These are phyloP conservation scores for Paramecium primaurelia DNA, from an alignment of 73 alveolate genomes.

Conservation along the genomic window DNA sequence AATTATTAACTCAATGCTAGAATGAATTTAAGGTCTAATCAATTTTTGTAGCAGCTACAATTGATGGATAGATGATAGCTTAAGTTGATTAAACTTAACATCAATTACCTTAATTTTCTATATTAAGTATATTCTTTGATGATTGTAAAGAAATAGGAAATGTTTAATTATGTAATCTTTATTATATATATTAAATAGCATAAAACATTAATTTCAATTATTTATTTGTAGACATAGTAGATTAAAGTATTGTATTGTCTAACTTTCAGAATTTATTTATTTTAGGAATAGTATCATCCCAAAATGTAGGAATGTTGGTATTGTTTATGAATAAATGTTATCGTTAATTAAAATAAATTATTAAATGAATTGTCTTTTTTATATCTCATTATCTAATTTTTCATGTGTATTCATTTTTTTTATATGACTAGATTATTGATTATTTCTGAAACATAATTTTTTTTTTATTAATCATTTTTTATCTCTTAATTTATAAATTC, in stretches of 20 bases:
- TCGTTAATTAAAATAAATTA: background rate
- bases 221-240: background rate
- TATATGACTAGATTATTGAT: too few species aligned
- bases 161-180: background rate
- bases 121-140: background rate
- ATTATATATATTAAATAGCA: background rate
- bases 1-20: background rate
- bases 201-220: background rate
- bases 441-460: background rate
- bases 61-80: constrained; percentile 21
- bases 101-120: constrained; percentile 10
- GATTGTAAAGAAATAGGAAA: background rate
- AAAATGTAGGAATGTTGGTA: background rate
- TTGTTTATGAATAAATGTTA: background rate
- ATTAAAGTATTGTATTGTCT: background rate
- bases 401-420: too few species aligned
- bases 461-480: too few species aligned
- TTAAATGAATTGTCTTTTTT: background rate
- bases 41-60: background rate
- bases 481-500: too few species aligned
- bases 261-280: background rate
- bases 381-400: background rate
- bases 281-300: background rate
- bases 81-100: constrained; percentile 5
- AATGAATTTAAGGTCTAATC: background rate